A percentile compares a stretch with the other conserved stretches of the same genome.
Evolutionary conservation across 371 early-diverging fungal genomes (phyloP).

Genomic region (Scutellospora calospora): DNA sequence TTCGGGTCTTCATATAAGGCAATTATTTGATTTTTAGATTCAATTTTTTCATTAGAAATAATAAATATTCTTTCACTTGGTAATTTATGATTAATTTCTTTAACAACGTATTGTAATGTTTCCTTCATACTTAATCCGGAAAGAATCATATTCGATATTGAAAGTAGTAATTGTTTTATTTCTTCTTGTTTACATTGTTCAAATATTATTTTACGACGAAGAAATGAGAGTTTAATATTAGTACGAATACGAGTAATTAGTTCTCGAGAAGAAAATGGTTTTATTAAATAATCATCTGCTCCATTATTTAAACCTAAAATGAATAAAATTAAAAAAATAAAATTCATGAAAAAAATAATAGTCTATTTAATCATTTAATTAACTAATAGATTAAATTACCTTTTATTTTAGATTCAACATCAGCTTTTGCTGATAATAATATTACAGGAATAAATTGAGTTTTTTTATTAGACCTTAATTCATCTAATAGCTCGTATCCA

Average conservation of each 20-base stretch:
- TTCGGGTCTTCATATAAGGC: background rate
- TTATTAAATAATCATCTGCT: constrained; percentile 59
- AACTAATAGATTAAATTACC: background rate
- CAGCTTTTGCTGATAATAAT: constrained; percentile 59
- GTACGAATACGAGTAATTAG: constrained; percentile 59
- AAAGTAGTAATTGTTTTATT: constrained; percentile 52
- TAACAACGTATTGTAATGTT: constrained; percentile 48
- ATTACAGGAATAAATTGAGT: constrained; percentile 59
- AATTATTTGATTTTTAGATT: background rate
- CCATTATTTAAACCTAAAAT: constrained; percentile 56
- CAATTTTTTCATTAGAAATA: background rate
- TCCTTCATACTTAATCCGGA: constrained; percentile 50
- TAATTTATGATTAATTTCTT: constrained; percentile 49
- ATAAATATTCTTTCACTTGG: constrained; percentile 59
- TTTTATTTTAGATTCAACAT: constrained; percentile 58
- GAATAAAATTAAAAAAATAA: background rate
- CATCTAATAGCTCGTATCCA: constrained; percentile 56
- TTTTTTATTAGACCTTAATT: constrained; percentile 47
- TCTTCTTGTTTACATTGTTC: constrained; percentile 51
- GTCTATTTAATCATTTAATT: no score
- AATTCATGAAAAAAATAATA: no score
- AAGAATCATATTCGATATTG: constrained; percentile 52
- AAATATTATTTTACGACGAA: constrained; percentile 52
- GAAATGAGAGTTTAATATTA: constrained; percentile 53
- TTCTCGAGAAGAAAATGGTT: constrained; percentile 61